A percentile compares a stretch with the other conserved stretches of the same genome.
phyloP scores from a whole-genome alignment of 1,284 basidiomycete species.

The Ceratorhiza oryzae-sativae region DNA sequence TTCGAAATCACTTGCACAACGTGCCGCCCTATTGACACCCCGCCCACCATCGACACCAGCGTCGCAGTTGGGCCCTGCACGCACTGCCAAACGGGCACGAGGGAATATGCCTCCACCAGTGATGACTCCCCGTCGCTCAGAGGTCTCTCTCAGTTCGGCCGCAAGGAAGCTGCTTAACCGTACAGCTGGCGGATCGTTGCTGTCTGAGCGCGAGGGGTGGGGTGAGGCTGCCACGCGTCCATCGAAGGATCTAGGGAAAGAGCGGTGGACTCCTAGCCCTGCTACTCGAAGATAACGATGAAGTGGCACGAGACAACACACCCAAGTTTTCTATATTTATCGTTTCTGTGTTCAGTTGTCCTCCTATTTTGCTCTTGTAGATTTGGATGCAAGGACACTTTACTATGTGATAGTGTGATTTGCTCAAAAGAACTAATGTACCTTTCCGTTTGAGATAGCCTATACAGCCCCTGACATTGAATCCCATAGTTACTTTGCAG shows the following conservation, averaged over 20 bases:
- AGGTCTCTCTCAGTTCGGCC: constrained; percentile 43
- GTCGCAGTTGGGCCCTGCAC: constrained; percentile 12
- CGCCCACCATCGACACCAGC: constrained; percentile 33
- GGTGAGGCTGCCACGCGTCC: constrained; percentile 31
- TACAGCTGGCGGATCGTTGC: constrained; percentile 39
- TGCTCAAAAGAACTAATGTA: no score
- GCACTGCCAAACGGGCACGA: constrained; percentile 22
- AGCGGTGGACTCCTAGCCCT: constrained; percentile 34
- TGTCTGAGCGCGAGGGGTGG: constrained; percentile 33
- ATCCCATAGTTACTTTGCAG: no score
- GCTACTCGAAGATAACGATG: constrained; percentile 8
- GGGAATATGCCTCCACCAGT: constrained; percentile 39
- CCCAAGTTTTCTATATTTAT: no score
- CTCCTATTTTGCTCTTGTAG: no score
- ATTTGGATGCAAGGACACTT: no score
- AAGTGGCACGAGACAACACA: no score
- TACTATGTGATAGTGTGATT: no score
- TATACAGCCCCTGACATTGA: no score
- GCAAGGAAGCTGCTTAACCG: constrained; percentile 42
- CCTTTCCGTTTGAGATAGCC: no score
- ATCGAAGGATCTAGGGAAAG: constrained; percentile 24
- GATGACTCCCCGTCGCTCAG: constrained; percentile 39
- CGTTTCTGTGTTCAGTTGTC: no score
- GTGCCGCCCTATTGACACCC: constrained; percentile 40
- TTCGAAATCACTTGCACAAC: constrained; percentile 39